Conservation (phyloP, 116 monocot species). For the Posidonia oceanica region DNA sequence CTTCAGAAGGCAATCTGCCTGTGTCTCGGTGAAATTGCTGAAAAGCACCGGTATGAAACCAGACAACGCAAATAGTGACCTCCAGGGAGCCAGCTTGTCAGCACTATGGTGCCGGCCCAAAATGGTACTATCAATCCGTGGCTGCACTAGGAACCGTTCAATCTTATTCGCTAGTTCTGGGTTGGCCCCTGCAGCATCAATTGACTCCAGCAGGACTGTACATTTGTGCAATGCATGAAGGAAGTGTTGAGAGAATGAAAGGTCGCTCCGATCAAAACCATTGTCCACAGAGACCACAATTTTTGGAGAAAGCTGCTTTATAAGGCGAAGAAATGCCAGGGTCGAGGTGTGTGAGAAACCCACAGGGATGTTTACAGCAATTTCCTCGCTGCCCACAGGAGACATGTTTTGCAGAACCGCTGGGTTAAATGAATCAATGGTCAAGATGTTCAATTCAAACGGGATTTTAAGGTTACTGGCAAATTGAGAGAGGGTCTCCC, state of each 20-base stretch:
- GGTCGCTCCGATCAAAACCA: slow-evolving; percentile 46
- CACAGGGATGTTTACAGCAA: slow-evolving; percentile 65
- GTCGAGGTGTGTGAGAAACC: slow-evolving; percentile 22
- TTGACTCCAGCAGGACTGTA: slow-evolving; percentile 59
- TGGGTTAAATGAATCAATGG: slow-evolving; percentile 49
- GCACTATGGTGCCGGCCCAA: slow-evolving; percentile 25
- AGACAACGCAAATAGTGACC: slow-evolving; percentile 28
- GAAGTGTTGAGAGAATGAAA: slow-evolving; percentile 54
- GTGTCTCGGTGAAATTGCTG: slow-evolving; percentile 73
- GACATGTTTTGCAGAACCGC: slow-evolving; percentile 23
- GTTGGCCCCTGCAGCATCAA: slow-evolving; percentile 53
- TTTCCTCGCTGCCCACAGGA: slow-evolving; percentile 16
- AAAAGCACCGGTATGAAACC: slow-evolving; percentile 48
- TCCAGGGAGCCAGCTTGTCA: slow-evolving; percentile 36
- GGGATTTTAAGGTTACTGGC: slow-evolving; percentile 50
- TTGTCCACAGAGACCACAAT: slow-evolving; percentile 43
- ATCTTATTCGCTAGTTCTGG: slow-evolving; percentile 43
- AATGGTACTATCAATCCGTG: slow-evolving; percentile 30
- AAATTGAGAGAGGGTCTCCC: slow-evolving; percentile 52
- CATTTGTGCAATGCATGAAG: slow-evolving; percentile 41
- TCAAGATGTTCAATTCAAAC: slow-evolving; percentile 48
- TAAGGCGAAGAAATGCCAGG: slow-evolving; percentile 38
- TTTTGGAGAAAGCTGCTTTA: slow-evolving; percentile 33
- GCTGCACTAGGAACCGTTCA: slow-evolving; percentile 54
- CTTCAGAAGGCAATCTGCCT: slow-evolving; percentile 64